A percentile compares a stretch with the other conserved stretches of the same genome.
phyloP scores from a whole-genome alignment of 148 eudicot species.

The Chenopodium formosanum region DNA sequence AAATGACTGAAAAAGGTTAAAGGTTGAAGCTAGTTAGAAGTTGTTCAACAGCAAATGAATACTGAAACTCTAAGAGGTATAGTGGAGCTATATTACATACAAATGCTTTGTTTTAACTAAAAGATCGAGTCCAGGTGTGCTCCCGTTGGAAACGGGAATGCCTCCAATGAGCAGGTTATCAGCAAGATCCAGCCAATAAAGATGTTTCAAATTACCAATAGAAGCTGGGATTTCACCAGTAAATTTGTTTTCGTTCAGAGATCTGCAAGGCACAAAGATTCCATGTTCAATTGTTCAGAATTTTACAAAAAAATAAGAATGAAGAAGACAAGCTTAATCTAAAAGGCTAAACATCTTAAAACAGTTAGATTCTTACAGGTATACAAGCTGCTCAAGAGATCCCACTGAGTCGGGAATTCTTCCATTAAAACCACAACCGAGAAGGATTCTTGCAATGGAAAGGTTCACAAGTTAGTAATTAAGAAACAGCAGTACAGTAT shows the following conservation, averaged over 20 bases:
- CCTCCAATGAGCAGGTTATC: slow-evolving; percentile 66
- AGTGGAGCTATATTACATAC: slow-evolving; percentile 44
- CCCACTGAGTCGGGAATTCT: slow-evolving; percentile 75
- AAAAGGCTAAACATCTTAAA: not conserved
- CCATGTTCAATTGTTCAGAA: no score
- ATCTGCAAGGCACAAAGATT: slow-evolving; percentile 40
- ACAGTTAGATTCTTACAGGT: slow-evolving; percentile 51
- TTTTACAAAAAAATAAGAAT: not conserved
- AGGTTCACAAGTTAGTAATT: slow-evolving; percentile 1
- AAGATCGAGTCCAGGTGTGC: slow-evolving; percentile 63
- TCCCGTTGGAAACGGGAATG: slow-evolving; percentile 68
- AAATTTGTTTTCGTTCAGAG: slow-evolving; percentile 66
- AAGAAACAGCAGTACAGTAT: slow-evolving; percentile 9
- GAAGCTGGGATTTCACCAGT: slow-evolving; percentile 65
- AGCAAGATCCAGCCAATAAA: slow-evolving; percentile 78
- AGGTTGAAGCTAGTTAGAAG: not conserved
- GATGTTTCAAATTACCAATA: slow-evolving; percentile 56
- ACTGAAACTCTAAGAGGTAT: not conserved
- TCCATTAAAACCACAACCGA: slow-evolving; percentile 76
- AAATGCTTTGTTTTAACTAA: slow-evolving; percentile 64
- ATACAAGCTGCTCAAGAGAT: slow-evolving; percentile 52
- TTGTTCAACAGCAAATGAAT: not conserved
- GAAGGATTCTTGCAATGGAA: slow-evolving; percentile 50
- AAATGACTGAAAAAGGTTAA: slow-evolving; percentile 60
- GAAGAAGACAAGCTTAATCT: not conserved